Evolutionary conservation across 164 flowering plant species (phyloP).

Genomic region (Vitis labrusca): DNA sequence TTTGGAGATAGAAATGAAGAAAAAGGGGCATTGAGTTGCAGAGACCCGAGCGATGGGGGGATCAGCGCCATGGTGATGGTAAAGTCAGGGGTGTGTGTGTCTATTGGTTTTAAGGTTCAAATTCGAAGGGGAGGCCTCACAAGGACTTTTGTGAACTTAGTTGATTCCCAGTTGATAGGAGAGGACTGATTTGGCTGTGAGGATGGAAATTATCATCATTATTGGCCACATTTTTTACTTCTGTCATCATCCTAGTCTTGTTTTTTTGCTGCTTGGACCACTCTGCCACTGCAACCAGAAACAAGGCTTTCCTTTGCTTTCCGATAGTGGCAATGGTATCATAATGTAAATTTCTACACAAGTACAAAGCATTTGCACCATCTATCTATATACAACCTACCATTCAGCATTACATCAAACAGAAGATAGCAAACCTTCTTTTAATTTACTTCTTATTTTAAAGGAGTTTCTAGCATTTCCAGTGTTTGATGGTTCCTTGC

Average conservation of each 20-base stretch:
- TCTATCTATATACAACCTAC: no score
- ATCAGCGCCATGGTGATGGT: conserved; percentile 11
- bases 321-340: no score
- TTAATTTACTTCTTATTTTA: no score
- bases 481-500: no score
- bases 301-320: no score
- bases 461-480: no score
- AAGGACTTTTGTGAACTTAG: conserved; percentile 1
- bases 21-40: conserved; percentile 20
- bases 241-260: neutral
- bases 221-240: conserved; percentile 1
- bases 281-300: neutral
- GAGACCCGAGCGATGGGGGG: conserved; percentile 6
- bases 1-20: conserved; percentile 22
- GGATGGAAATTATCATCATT: neutral
- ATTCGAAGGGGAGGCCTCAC: neutral
- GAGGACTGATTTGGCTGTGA: neutral
- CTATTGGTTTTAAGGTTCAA: neutral
- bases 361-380: no score
- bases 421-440: no score
- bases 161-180: conserved; percentile 8
- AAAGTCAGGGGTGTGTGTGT: neutral
- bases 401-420: no score
- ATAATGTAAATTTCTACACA: no score
- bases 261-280: conserved; percentile 6